Evolutionary conservation across 1,284 basidiomycete genomes (phyloP), one percentile per base, ranked within the genome.

Genomic region (Moniliophthora roreri): DNA sequence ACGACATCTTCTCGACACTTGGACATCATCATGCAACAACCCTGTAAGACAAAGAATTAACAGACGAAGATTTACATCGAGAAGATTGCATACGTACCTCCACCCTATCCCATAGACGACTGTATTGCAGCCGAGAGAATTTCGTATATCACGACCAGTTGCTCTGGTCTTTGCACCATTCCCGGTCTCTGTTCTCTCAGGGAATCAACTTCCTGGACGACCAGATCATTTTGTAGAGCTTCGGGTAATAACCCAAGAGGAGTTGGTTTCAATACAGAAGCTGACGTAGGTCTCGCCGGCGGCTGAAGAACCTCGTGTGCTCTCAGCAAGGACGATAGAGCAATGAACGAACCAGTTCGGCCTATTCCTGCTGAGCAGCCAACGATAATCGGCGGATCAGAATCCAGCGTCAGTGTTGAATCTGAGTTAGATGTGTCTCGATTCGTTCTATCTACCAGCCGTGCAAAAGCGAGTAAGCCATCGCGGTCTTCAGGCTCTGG

Each of bases 361-460:
- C 95, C 95, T 36, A 96, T 82, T 2, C 95, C 95, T 0, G 95
- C 95, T 20, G 87, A 90, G 62, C 93, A 96, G 60, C 91, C 85
- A 24, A 93, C 81, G 64, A 95, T 82, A 51, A 91, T 81, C 0
- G 93, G 92, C 13, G 88, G 84, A 53, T 86, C 83, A 7, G 79
- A 71, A 59, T 76, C 69, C 49, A 8, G n/a, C 10, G 16, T 21
- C 5, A 21, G 18, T 16, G 15, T 15, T 10, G 38, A 8, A 24
- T 16, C 37, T 16, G 36, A 16, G 23, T n/a, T 64, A 45, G 66
- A 63, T 20, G 76, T 70, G 26, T 77, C 75, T 58, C 76, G 76
- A 66, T 91, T 91, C 36, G 74, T 69, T 9, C 62, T 62, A 59
- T 89, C 84, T 26, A 86, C 86, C 18, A 87, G 76, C 8, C 72